These are phyloP conservation scores for Simmondsia chinensis DNA, from an alignment of 148 eudicot genomes.

Conservation along the genomic window DNA sequence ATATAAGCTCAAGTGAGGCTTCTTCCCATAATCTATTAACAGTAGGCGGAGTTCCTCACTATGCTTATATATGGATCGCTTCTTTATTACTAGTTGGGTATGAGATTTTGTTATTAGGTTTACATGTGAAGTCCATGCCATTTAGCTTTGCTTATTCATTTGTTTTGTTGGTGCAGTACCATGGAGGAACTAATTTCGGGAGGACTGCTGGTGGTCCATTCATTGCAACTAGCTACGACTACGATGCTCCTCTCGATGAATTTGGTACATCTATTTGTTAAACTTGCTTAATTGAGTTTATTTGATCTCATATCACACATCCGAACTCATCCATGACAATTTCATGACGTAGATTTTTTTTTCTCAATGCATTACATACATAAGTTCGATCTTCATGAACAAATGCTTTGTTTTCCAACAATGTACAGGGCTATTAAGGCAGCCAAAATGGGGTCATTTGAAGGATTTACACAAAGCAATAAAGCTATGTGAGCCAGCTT, in stretches of 20 bases:
- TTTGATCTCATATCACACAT: no score
- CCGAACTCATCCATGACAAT: no score
- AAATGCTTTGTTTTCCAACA: background rate
- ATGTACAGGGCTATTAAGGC: constrained; percentile 44
- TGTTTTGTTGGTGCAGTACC: constrained; percentile 43
- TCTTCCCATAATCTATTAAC: no score
- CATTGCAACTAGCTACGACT: constrained; percentile 75
- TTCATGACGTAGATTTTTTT: no score
- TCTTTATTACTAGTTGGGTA: no score
- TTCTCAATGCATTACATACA: background rate
- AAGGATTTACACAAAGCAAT: constrained; percentile 73
- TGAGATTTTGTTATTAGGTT: no score
- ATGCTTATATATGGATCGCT: no score
- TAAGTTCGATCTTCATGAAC: background rate
- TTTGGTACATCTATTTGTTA: constrained; percentile 31
- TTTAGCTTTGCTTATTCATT: background rate
- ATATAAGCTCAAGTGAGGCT: no score
- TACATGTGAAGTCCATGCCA: no score
- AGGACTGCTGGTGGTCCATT: constrained; percentile 74
- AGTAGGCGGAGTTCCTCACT: no score
- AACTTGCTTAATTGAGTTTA: background rate
- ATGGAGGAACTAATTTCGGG: constrained; percentile 84
- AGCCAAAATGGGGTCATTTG: constrained; percentile 84
- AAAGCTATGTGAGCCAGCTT: constrained; percentile 74
- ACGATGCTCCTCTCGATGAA: constrained; percentile 86